phyloP scores from a whole-genome alignment of 768 basidiomycete genomes.

The Lanmaoa rubissima region DNA sequence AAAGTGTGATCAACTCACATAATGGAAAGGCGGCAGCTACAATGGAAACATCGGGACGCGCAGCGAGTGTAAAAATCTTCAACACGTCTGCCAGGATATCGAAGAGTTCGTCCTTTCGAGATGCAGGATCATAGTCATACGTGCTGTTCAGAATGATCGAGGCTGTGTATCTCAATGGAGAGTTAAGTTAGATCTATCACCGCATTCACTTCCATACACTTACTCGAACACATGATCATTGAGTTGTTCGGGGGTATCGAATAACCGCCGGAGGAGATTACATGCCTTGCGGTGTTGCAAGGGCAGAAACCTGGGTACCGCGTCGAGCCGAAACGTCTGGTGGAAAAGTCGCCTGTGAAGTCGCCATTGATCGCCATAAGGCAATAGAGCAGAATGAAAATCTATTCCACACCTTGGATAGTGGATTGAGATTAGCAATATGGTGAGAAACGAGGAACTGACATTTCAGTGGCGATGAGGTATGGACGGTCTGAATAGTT shows the following conservation, averaged over 20 bases:
- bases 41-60: background rate
- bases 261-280: background rate
- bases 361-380: constrained; percentile 13
- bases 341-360: constrained; percentile 15
- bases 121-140: constrained; percentile 2
- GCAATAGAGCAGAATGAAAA: background rate
- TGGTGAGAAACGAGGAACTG: background rate
- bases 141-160: constrained; percentile 2
- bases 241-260: background rate
- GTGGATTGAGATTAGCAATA: background rate
- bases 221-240: constrained; percentile 8
- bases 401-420: background rate
- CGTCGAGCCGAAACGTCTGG: constrained; percentile 1
- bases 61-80: background rate
- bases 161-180: background rate
- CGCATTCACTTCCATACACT: background rate
- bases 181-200: background rate
- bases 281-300: constrained; percentile 2
- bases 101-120: constrained; percentile 6
- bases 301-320: background rate
- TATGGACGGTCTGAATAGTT: constrained; percentile 11
- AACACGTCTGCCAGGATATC: background rate
- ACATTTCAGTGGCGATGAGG: background rate
- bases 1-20: background rate
- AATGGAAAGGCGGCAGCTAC: background rate